Evolutionary conservation across 768 basidiomycete species (phyloP).

Genomic region (Strobilomyces confusus): DNA sequence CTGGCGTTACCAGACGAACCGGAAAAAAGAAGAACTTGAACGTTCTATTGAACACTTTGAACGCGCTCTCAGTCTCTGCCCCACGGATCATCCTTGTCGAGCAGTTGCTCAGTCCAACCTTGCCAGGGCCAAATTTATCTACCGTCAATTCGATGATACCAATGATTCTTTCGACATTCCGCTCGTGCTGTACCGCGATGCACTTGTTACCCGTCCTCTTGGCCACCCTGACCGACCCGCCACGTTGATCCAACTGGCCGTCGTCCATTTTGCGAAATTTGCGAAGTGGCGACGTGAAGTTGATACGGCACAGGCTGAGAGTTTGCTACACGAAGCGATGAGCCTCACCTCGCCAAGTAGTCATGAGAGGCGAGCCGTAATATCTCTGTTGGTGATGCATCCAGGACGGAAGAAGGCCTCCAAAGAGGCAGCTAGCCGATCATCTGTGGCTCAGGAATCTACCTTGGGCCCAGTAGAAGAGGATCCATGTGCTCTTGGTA

Average conservation of each 20-base stretch:
- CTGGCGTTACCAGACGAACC: background rate
- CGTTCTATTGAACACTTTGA: background rate
- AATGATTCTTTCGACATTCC: background rate
- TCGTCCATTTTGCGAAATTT: background rate
- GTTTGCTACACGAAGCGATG: background rate
- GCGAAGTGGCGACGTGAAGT: background rate
- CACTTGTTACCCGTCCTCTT: background rate
- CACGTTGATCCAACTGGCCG: background rate
- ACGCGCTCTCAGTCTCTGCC: background rate
- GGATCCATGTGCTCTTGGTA: too few relatives aligned
- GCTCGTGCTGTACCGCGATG: background rate
- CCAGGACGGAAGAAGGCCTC: too few relatives aligned
- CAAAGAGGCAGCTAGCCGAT: too few relatives aligned
- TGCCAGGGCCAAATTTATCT: background rate
- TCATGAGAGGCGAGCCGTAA: background rate
- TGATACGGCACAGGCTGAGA: background rate
- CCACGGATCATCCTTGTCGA: background rate
- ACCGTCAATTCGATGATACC: background rate
- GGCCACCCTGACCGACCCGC: background rate
- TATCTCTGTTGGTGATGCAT: background rate
- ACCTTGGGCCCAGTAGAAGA: too few relatives aligned
- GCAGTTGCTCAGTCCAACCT: background rate
- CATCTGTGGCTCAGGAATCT: too few relatives aligned
- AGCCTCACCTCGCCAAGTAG: background rate
- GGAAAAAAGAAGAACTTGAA: background rate